Conservation (phyloP, 257 asterid species). For the Solanum megistacrolobum region DNA sequence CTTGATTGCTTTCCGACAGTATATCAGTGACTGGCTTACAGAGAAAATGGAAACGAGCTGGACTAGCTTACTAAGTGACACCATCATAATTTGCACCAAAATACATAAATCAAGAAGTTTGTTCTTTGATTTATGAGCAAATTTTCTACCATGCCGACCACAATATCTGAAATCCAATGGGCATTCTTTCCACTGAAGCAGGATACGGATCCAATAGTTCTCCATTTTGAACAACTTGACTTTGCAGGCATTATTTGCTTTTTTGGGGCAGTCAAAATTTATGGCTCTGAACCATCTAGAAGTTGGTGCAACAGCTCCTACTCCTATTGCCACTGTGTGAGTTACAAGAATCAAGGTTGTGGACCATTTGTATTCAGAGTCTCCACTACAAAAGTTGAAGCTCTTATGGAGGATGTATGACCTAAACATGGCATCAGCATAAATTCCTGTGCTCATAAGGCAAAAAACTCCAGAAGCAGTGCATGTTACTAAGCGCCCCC, state of each 20-base stretch:
- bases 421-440: constrained; percentile 53
- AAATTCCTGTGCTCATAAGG: constrained; percentile 30
- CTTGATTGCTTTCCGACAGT: constrained; percentile 17
- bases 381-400: constrained; percentile 53
- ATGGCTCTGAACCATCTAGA: constrained; percentile 52
- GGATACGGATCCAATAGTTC: constrained; percentile 45
- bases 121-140: constrained; percentile 31
- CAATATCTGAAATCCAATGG: constrained; percentile 38
- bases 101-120: constrained; percentile 33
- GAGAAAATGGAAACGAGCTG: constrained; percentile 34
- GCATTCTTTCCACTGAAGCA: constrained; percentile 36
- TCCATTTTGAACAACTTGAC: constrained; percentile 27
- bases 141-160: constrained; percentile 28
- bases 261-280: constrained; percentile 50
- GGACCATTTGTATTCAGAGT: constrained; percentile 80
- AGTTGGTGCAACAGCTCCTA: constrained; percentile 68
- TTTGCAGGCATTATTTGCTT: constrained; percentile 4
- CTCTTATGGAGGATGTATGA: constrained; percentile 35
- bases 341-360: constrained; percentile 34
- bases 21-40: constrained; percentile 18
- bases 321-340: constrained; percentile 48
- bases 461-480: constrained; percentile 70
- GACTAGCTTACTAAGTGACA: constrained; percentile 49
- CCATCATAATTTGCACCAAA: constrained; percentile 37
- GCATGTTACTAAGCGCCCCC: constrained; percentile 65